Base-by-base conservation (phyloP, 2,329 filamentous ascomycete genomes). In the Parastagonospora nodorum region DNA sequence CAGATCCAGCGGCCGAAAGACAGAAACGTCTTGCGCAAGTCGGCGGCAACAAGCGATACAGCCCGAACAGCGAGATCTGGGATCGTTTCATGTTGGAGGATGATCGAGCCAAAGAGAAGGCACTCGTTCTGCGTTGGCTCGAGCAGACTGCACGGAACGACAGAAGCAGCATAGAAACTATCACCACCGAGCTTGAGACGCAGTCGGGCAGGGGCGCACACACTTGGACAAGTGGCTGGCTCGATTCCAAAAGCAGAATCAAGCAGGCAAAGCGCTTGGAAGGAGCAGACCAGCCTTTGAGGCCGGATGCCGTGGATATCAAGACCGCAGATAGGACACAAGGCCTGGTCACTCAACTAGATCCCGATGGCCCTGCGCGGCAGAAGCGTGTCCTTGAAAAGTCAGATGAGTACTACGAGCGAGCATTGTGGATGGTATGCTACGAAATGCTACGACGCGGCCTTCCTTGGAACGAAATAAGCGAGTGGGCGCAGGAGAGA, bases 381-480 rank as follows among this genome's bases (percentile, higher is more conserved):
- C 92, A 97, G 73, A 82, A 82, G 42, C 84, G 89, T 46, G 85
- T 82, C 42, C 78, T 97, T 35, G 88, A 96, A 68, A 84, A 86
- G 19, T 85, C 92, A 63, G 94, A 99, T 68, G 86, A 91, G 58
- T 92, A 87, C 65, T 94, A 93, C 56, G 94, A 99, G 76, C 85
- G 88, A 45, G 89, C 92, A 2, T 89, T 96, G 40, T 97, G 94
- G 92, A 82, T 92, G 53, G 88, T 90, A n/a, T 94, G 90, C 74
- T 97, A 92, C 78, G 91, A 96, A 72, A 89, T 96, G 79, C 80
- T 99, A 45, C 86, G 93, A 42, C 86, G 92, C 39, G 94, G 94
- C n/a, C 87, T 85, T 59, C 85, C 81, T 54, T 84, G 89, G 75
- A 75, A 82, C 8, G 84, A 88, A 32, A 89, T 97, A 56, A 84